phyloP scores from a whole-genome alignment of 306 rosid species.

The Citrullus colocynthis region DNA sequence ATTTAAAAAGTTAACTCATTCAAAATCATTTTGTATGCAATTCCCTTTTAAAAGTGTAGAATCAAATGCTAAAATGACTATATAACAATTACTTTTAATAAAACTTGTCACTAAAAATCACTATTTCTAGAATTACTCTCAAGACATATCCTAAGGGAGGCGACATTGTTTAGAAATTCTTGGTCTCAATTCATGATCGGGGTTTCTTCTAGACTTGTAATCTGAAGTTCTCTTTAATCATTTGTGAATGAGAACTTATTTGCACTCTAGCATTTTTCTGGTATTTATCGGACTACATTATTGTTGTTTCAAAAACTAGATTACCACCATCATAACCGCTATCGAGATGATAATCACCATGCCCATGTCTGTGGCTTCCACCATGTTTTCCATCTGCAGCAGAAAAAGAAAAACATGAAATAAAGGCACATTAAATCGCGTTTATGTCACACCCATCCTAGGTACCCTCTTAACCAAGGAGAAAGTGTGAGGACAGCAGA shows the following conservation, averaged over 20 bases:
- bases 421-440: not conserved
- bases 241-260: slow-evolving; percentile 9
- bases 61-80: not conserved
- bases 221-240: slow-evolving; percentile 40
- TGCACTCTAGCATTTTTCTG: not conserved
- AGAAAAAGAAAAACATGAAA: not conserved
- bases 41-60: not conserved
- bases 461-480: no score
- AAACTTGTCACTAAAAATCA: no score
- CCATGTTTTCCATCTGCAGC: slow-evolving; percentile 80
- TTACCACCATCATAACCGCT: slow-evolving; percentile 46
- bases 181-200: slow-evolving; percentile 77
- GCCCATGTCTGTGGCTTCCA: slow-evolving; percentile 54
- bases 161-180: slow-evolving; percentile 27
- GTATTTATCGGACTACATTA: not conserved
- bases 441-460: not conserved
- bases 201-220: slow-evolving; percentile 53
- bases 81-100: no score
- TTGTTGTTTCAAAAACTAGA: slow-evolving; percentile 29
- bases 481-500: no score
- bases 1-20: not conserved
- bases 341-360: slow-evolving; percentile 73
- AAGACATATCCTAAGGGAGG: not conserved
- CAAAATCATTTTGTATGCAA: no score
- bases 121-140: no score